A percentile compares a stretch with the other conserved stretches of the same genome.
Evolutionary conservation across 1,284 basidiomycete genomes (phyloP).

Genomic region (Sporisorium graminicola): DNA sequence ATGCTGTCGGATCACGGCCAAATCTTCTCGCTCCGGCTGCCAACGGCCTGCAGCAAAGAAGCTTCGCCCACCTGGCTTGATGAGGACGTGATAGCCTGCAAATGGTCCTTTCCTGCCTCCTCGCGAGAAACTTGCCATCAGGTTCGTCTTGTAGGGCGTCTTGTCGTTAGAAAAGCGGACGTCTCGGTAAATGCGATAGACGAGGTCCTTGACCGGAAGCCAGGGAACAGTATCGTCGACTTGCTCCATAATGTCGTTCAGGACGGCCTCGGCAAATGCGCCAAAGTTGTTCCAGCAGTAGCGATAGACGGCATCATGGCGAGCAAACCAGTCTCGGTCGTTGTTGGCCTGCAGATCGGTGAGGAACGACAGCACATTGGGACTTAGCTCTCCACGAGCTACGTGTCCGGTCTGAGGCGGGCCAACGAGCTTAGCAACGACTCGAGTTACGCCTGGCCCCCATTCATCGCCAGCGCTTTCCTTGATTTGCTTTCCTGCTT

Average conservation of each 20-base stretch:
- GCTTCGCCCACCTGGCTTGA: conserved; percentile 71
- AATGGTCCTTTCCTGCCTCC: conserved; percentile 82
- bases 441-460: conserved; percentile 35
- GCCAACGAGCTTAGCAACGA: conserved; percentile 32
- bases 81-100: conserved; percentile 74
- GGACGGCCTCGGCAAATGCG: conserved; percentile 81
- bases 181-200: conserved; percentile 76
- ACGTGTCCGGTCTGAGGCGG: conserved; percentile 71
- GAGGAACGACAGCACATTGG: conserved; percentile 85
- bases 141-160: conserved; percentile 87
- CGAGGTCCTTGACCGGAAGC: conserved; percentile 85
- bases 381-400: conserved; percentile 84
- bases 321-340: conserved; percentile 83
- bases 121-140: conserved; percentile 83
- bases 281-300: conserved; percentile 78
- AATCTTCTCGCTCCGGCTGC: conserved; percentile 84
- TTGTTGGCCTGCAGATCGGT: conserved; percentile 78
- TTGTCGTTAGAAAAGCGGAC: conserved; percentile 92
- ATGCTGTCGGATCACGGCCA: conserved; percentile 78
- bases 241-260: conserved; percentile 76
- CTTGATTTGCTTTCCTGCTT: background rate
- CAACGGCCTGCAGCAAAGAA: conserved; percentile 84
- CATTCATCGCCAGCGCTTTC: conserved; percentile 8
- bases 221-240: conserved; percentile 82
- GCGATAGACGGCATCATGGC: conserved; percentile 72